Conservation (phyloP, 73 alveolate genomes). For the Tetrahymena thermophila region DNA sequence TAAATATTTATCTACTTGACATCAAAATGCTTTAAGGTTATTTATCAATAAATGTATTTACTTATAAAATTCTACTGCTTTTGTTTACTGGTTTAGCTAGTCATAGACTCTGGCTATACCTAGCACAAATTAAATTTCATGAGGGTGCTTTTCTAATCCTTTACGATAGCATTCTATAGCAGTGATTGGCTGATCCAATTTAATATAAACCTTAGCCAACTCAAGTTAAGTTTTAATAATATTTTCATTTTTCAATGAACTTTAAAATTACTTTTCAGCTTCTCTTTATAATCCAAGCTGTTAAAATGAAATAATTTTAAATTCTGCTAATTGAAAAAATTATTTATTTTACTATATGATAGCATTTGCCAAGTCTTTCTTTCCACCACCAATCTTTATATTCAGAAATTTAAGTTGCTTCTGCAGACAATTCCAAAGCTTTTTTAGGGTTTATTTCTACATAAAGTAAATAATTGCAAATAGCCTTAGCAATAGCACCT, state of each 20-base stretch:
- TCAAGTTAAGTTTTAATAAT: constrained; percentile 83
- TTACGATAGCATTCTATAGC: constrained; percentile 81
- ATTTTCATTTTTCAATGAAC: constrained; percentile 83
- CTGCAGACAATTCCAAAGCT: constrained; percentile 94
- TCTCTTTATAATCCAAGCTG: constrained; percentile 93
- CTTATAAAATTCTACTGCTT: constrained; percentile 78
- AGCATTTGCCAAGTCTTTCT: constrained; percentile 96
- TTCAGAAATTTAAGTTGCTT: constrained; percentile 74
- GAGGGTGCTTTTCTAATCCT: constrained; percentile 66
- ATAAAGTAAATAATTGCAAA: constrained; percentile 93
- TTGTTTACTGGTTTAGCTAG: constrained; percentile 72
- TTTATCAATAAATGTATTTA: too few relatives aligned
- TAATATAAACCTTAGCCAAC: constrained; percentile 71
- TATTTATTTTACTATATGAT: constrained; percentile 49
- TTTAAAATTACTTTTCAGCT: constrained; percentile 93
- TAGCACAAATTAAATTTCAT: constrained; percentile 69
- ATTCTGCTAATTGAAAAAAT: background rate
- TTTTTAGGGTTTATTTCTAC: constrained; percentile 92
- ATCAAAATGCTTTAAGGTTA: too few relatives aligned
- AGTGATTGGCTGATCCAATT: constrained; percentile 92
- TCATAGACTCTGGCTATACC: constrained; percentile 94
- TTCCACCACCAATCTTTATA: constrained; percentile 99
- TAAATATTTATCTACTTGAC: background rate
- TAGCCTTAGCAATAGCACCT: constrained; percentile 90
- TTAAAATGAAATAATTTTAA: background rate